Conservation (phyloP, 2,329 filamentous ascomycete genomes). For the Xylariaceae sp. region DNA sequence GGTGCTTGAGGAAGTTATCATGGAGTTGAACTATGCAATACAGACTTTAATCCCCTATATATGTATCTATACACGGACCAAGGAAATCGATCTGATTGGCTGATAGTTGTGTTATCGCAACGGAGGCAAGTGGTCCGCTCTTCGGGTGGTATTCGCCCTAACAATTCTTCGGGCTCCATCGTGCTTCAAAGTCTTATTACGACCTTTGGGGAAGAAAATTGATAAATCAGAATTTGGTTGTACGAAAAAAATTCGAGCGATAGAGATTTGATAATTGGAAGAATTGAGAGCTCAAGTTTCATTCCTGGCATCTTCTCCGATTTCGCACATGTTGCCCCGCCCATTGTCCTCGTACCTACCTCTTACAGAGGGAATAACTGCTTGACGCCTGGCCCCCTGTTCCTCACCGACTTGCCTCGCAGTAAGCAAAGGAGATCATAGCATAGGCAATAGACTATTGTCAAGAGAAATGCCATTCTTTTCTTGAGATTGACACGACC, state of each 20-base stretch:
- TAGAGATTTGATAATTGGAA: not conserved
- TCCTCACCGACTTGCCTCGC: not conserved
- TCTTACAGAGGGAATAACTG: no score
- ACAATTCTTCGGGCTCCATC: conserved; percentile 4
- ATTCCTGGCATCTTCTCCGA: not conserved
- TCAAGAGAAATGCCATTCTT: not conserved
- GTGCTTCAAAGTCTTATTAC: not conserved
- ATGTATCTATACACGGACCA: not conserved
- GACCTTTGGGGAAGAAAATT: not conserved
- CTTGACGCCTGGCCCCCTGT: not conserved
- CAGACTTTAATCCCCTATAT: not conserved
- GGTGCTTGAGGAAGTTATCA: no score
- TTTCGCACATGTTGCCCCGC: not conserved
- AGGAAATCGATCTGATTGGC: conserved; percentile 8
- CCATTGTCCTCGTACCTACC: no score
- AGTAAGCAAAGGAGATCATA: not conserved
- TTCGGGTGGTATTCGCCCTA: conserved; percentile 6
- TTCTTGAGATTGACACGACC: no score
- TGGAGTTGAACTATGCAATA: no score
- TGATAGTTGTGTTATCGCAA: not conserved
- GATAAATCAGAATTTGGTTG: not conserved
- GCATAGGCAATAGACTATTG: not conserved
- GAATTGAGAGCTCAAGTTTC: no score
- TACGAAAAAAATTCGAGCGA: not conserved
- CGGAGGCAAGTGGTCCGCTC: conserved; percentile 24